Base-by-base conservation (phyloP, 768 basidiomycete species). In the Mycena pura region DNA sequence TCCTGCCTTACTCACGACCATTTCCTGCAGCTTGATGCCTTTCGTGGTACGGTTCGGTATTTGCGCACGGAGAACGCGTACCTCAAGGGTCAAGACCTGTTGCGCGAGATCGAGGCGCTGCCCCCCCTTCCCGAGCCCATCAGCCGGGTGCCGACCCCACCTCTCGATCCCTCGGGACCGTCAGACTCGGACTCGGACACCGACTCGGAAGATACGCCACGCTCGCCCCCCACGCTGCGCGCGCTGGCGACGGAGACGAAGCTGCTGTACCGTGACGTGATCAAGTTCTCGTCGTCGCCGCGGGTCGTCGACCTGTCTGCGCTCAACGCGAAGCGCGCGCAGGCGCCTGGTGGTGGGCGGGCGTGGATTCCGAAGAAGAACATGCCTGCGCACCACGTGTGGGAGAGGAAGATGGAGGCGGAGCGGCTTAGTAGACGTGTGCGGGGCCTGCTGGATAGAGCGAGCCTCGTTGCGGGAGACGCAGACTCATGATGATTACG, bases 61-160 rank as follows among this genome's bases (percentile, higher is more conserved):
- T 81, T 99, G n/a, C 88, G 96, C 22, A 88, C 84, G 32, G 96
- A 99, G 75, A 99, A 99, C 72, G 85, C 93, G 3, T 95, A 93
- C 71, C 88, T 99, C 76, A 95, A 92, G 71, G 93, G 95, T 3
- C 92, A 94, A 73, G 94, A 96, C 68, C 84, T 99, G 0, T 86
- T 98, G 59, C 83, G 84, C 50, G 92, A 94, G 67, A 88, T 99
- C 55, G 86, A 90, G 63, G 70, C 86, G 6, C 80, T 99, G 0
- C 91, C 91, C 17, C 78, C 79, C 0, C 84, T 93, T n/a, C 78
- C 83, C 5, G 79, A 79, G 47, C 80, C 82, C 11, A 60, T 79
- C 60, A 71, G 74, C 34, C 77, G 86, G 44, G 63, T 78, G 11
- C 81, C 86, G 6, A 90, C 91, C 2, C 91, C 91, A 1, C 85